phyloP scores from a whole-genome alignment of 257 asterid genomes.

The Oldenlandia corymbosa region DNA sequence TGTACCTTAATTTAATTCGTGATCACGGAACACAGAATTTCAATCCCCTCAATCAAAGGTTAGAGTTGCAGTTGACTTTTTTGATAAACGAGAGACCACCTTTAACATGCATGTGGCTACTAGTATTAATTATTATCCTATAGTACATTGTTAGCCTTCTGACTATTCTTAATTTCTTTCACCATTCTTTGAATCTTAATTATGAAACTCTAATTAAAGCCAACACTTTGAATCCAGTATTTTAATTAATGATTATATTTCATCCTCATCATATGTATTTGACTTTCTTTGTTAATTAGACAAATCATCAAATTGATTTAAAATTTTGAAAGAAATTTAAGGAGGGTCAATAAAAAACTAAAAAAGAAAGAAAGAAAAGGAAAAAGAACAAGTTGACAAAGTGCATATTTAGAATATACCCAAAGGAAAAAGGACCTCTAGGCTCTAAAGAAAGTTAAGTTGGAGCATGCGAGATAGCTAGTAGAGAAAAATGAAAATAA shows the following conservation, averaged over 20 bases:
- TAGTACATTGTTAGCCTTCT: background rate
- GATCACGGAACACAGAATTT: background rate
- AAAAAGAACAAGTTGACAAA: background rate
- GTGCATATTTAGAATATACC: background rate
- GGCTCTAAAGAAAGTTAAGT: conserved; percentile 15
- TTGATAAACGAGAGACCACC: background rate
- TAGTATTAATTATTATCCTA: background rate
- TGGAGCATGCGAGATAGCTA: background rate
- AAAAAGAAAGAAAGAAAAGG: no score
- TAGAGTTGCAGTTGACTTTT: background rate
- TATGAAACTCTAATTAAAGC: no score
- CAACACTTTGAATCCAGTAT: no score
- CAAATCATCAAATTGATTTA: no score
- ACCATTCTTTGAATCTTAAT: background rate
- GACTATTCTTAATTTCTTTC: no score
- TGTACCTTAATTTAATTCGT: background rate
- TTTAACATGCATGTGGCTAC: background rate
- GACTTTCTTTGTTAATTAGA: no score
- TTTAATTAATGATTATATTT: no score
- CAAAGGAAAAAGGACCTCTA: background rate
- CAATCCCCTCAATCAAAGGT: conserved; percentile 4
- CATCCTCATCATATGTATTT: no score
- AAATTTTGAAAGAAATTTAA: no score
- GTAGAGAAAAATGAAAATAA: background rate
- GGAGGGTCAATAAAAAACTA: no score